phyloP scores from a whole-genome alignment of 2,329 filamentous ascomycete genomes.

The Parasarocladium wereldwijsianum region DNA sequence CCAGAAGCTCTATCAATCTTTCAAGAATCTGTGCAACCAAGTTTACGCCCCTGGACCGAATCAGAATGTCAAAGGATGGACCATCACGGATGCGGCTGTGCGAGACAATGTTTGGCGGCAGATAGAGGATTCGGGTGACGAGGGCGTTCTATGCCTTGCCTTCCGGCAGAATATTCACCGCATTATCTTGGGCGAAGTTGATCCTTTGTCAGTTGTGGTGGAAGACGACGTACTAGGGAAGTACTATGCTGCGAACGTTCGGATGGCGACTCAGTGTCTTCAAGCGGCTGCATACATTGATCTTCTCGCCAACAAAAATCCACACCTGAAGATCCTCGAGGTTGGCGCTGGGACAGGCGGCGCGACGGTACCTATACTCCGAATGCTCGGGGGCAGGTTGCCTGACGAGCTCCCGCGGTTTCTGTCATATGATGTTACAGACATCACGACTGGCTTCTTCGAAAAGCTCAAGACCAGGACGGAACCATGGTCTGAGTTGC shows the following conservation, averaged over 20 bases:
- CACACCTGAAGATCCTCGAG: conserved; percentile 4
- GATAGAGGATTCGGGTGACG: too few species aligned
- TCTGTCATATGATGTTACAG: conserved; percentile 26
- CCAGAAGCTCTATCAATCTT: too few species aligned
- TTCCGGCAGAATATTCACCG: too few species aligned
- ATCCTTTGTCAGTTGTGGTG: neutral
- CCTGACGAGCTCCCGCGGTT: neutral
- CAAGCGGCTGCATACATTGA: conserved; percentile 13
- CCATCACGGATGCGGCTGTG: too few species aligned
- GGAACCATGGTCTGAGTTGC: conserved; percentile 12
- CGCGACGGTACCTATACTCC: neutral
- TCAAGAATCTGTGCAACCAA: too few species aligned
- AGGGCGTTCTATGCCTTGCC: too few species aligned
- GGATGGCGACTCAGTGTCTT: neutral
- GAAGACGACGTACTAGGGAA: neutral
- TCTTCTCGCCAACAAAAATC: conserved; percentile 5
- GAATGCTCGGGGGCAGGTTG: neutral
- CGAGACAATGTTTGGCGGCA: too few species aligned
- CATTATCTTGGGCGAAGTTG: neutral
- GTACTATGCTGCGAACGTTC: neutral
- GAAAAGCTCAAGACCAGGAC: conserved; percentile 6
- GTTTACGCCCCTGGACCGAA: too few species aligned
- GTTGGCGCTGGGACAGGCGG: conserved; percentile 3
- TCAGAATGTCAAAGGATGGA: too few species aligned
- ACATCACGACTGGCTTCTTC: conserved; percentile 27